Percentiles rank a stretch among this genome's conserved stretches.
Evolutionary conservation across 768 basidiomycete species (phyloP).

Genomic region (Ramaria rubella): DNA sequence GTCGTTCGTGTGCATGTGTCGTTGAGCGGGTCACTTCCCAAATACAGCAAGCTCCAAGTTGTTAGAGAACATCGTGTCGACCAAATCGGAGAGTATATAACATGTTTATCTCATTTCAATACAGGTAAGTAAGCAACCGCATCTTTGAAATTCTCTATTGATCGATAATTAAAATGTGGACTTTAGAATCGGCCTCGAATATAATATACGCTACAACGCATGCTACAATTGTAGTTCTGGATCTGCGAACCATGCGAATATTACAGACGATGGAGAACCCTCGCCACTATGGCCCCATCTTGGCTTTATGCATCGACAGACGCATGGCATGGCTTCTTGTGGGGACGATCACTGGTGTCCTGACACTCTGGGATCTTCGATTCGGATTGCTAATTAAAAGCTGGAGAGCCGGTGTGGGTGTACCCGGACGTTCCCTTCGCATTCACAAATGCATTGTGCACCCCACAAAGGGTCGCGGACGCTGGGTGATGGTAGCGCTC

Average conservation of each 20-base stretch:
- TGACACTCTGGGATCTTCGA: constrained; percentile 92
- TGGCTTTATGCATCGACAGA: constrained; percentile 75
- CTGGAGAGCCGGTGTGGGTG: constrained; percentile 64
- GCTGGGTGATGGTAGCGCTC: constrained; percentile 84
- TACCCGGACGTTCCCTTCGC: constrained; percentile 45
- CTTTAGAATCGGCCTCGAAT: constrained; percentile 65
- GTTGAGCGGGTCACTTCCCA: constrained; percentile 62
- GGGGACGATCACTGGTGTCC: constrained; percentile 77
- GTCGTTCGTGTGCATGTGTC: constrained; percentile 77
- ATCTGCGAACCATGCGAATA: constrained; percentile 78
- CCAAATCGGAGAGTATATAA: constrained; percentile 70
- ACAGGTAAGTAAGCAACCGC: constrained; percentile 17
- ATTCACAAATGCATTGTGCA: constrained; percentile 77
- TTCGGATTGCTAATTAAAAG: constrained; percentile 85
- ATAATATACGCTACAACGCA: constrained; percentile 83
- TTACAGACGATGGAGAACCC: constrained; percentile 79
- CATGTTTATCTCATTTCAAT: constrained; percentile 70
- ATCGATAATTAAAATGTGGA: constrained; percentile 9
- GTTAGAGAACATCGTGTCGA: constrained; percentile 78
- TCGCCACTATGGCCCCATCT: constrained; percentile 79
- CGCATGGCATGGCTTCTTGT: constrained; percentile 84
- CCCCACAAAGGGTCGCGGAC: constrained; percentile 79
- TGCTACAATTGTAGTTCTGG: constrained; percentile 66
- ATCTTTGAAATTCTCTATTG: background rate
- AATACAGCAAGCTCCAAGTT: constrained; percentile 73